Evolutionary conservation across 2,329 filamentous ascomycete genomes (phyloP).

Genomic region (Cercospora canescens): DNA sequence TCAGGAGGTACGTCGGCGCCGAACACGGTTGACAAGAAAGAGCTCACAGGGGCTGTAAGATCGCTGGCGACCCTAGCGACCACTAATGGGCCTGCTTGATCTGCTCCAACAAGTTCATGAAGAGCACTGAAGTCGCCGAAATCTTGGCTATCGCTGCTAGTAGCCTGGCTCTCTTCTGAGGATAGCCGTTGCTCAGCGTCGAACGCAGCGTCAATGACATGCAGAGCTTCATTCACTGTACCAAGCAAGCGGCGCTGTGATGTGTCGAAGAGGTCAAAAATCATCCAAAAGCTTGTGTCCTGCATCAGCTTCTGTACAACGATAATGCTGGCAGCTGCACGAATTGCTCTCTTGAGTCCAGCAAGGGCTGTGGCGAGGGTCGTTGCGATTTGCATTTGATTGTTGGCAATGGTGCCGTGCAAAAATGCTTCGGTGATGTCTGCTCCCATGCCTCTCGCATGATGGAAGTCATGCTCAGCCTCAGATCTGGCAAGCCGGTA

Average conservation of each 20-base stretch:
- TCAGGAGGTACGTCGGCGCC: constrained; percentile 58
- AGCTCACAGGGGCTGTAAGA: constrained; percentile 50
- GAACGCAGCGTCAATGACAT: constrained; percentile 48
- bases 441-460: constrained; percentile 36
- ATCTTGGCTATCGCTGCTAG: constrained; percentile 64
- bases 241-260: constrained; percentile 40
- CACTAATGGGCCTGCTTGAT: neutral
- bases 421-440: constrained; percentile 49
- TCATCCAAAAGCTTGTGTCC: constrained; percentile 41
- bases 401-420: constrained; percentile 54
- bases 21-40: constrained; percentile 61
- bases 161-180: constrained; percentile 34
- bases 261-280: constrained; percentile 56
- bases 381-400: constrained; percentile 59
- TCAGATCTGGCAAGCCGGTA: constrained; percentile 59
- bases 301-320: constrained; percentile 37
- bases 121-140: constrained; percentile 61
- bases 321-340: constrained; percentile 32
- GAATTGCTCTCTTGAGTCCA: constrained; percentile 52
- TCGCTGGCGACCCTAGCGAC: constrained; percentile 36
- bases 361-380: constrained; percentile 55
- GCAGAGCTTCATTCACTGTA: constrained; percentile 52
- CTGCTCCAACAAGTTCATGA: constrained; percentile 40
- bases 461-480: constrained; percentile 54
- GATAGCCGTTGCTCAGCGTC: constrained; percentile 23